A percentile compares a stretch with the other conserved stretches of the same genome.
Evolutionary conservation across 2,329 filamentous ascomycete species (phyloP).

Genomic region (Cladophialophora yegresii): DNA sequence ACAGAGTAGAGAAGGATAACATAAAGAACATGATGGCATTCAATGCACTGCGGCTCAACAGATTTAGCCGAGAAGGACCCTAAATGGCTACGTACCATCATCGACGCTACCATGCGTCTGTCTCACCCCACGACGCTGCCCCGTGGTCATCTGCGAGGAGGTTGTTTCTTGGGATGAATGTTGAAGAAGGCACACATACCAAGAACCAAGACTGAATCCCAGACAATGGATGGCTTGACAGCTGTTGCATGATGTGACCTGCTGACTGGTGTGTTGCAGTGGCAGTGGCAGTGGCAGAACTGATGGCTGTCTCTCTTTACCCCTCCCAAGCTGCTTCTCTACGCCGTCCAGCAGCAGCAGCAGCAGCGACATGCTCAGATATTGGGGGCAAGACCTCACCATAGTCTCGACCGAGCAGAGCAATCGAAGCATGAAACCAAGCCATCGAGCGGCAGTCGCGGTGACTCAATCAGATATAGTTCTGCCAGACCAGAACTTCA

Average conservation of each 20-base stretch:
- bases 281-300: background rate
- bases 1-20: background rate
- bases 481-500: background rate
- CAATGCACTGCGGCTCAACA: background rate
- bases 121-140: background rate
- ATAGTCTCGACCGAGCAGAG: background rate
- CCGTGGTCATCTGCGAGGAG: background rate
- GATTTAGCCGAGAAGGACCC: constrained; percentile 8
- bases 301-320: background rate
- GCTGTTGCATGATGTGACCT: background rate
- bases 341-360: background rate
- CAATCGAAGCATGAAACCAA: background rate
- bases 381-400: background rate
- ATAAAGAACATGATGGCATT: background rate
- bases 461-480: background rate
- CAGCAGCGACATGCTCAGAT: background rate
- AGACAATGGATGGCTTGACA: background rate
- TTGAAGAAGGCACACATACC: background rate
- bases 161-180: background rate
- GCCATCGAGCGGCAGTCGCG: too few species aligned
- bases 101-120: background rate
- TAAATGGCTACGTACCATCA: background rate
- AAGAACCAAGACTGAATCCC: background rate
- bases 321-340: background rate
- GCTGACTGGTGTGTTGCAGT: background rate